Conservation (phyloP, 306 rosid genomes). For the Fragaria iinumae region DNA sequence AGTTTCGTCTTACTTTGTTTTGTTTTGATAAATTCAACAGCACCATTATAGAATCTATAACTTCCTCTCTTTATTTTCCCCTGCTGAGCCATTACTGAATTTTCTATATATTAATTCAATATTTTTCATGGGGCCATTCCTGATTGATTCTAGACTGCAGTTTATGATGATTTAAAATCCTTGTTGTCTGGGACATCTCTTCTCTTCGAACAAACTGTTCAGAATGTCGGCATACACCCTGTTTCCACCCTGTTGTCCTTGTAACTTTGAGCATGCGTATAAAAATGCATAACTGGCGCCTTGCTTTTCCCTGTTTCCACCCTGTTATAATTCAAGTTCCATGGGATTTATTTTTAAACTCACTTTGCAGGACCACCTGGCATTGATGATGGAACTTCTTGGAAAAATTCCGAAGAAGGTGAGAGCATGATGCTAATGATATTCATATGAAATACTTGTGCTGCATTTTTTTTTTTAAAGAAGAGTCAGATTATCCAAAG, state of each 20-base stretch:
- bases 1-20: not conserved
- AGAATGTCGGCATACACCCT: not conserved
- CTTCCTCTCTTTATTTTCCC: no score
- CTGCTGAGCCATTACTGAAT: not conserved
- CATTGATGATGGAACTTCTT: constrained; percentile 92
- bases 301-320: not conserved
- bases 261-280: not conserved
- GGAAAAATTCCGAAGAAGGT: constrained; percentile 92
- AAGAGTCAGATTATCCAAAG: not conserved
- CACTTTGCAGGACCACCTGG: constrained; percentile 69
- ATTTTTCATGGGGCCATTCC: not conserved
- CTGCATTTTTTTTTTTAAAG: not conserved
- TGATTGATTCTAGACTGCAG: not conserved
- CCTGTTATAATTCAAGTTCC: not conserved
- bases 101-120: not conserved
- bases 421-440: not conserved
- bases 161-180: not conserved
- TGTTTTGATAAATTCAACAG: not conserved
- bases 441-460: not conserved
- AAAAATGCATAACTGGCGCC: not conserved
- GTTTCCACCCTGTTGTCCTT: not conserved
- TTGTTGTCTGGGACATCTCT: not conserved
- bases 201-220: not conserved
- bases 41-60: not conserved
- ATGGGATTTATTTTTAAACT: constrained; percentile 1